Evolutionary conservation across 352 stramenopile genomes (phyloP).

Genomic region (Pythium guiyangense): DNA sequence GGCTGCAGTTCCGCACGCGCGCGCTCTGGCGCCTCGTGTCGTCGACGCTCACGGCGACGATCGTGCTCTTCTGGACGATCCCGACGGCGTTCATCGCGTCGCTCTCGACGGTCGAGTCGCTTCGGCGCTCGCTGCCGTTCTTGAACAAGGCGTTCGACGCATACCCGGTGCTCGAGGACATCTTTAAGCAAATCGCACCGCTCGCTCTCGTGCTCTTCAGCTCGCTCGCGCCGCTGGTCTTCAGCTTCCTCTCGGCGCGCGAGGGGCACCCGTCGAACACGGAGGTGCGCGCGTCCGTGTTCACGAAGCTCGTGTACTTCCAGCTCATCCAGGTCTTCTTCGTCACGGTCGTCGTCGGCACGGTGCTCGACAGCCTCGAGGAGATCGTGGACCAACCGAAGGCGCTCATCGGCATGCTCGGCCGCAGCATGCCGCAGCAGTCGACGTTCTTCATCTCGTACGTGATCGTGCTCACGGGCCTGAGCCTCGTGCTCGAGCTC

Average conservation of each 20-base stretch:
- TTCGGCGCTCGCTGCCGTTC: constrained; percentile 55
- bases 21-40: constrained; percentile 47
- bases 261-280: constrained; percentile 70
- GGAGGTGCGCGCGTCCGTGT: constrained; percentile 55
- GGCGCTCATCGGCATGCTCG: constrained; percentile 63
- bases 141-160: constrained; percentile 58
- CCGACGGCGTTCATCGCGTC: constrained; percentile 75
- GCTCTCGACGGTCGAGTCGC: constrained; percentile 60
- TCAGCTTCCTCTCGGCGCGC: constrained; percentile 52
- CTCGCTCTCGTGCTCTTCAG: constrained; percentile 55
- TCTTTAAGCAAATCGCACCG: constrained; percentile 72
- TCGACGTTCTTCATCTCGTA: constrained; percentile 86
- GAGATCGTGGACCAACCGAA: constrained; percentile 72
- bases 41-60: constrained; percentile 39
- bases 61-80: constrained; percentile 85
- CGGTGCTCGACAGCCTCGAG: constrained; percentile 67
- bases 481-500: constrained; percentile 57
- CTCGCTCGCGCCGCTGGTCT: constrained; percentile 58
- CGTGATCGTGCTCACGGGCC: constrained; percentile 62
- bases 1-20: constrained; percentile 43
- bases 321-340: constrained; percentile 84
- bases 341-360: constrained; percentile 71
- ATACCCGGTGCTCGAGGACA: constrained; percentile 48
- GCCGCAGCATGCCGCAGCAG: constrained; percentile 69
- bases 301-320: constrained; percentile 79